phyloP scores from a whole-genome alignment of 1,284 basidiomycete genomes.

The Caloboletus firmus region DNA sequence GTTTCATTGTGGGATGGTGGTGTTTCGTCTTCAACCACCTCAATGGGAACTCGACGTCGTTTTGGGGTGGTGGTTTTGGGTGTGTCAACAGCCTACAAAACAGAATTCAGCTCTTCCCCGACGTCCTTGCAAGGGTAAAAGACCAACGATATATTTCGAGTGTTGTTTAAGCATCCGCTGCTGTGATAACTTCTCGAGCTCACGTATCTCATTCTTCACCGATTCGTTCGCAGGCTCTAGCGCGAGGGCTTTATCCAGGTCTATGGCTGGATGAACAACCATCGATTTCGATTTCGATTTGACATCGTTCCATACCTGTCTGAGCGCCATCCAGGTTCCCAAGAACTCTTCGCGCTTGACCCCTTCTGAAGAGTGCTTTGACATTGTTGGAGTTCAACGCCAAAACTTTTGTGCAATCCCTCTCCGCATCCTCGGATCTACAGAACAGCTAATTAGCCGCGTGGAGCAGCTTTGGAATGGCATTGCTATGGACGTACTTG shows the following conservation, averaged over 20 bases:
- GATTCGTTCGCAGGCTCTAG: conserved; percentile 61
- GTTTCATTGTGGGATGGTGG: not conserved
- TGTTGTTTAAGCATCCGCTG: conserved; percentile 36
- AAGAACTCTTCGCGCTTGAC: conserved; percentile 59
- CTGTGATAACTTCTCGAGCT: conserved; percentile 41
- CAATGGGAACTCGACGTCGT: conserved; percentile 68
- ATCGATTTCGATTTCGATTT: not conserved
- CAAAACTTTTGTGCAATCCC: conserved; percentile 66
- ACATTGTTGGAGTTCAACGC: conserved; percentile 54
- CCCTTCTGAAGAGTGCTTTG: conserved; percentile 73
- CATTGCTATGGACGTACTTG: conserved; percentile 58
- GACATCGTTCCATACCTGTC: conserved; percentile 46
- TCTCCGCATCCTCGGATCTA: conserved; percentile 72
- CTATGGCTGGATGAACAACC: conserved; percentile 38
- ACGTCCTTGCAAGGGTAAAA: not conserved
- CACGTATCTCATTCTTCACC: conserved; percentile 55
- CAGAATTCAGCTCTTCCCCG: conserved; percentile 6
- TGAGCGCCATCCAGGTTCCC: conserved; percentile 53
- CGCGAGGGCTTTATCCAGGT: conserved; percentile 54
- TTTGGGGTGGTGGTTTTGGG: conserved; percentile 25
- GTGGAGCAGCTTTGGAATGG: conserved; percentile 3
- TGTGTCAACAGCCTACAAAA: conserved; percentile 13
- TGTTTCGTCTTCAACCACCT: conserved; percentile 52
- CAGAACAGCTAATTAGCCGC: conserved; percentile 1
- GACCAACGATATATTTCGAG: conserved; percentile 19